Base-by-base conservation (phyloP, 73 alveolate genomes). In the Durusdinium trenchii region DNA sequence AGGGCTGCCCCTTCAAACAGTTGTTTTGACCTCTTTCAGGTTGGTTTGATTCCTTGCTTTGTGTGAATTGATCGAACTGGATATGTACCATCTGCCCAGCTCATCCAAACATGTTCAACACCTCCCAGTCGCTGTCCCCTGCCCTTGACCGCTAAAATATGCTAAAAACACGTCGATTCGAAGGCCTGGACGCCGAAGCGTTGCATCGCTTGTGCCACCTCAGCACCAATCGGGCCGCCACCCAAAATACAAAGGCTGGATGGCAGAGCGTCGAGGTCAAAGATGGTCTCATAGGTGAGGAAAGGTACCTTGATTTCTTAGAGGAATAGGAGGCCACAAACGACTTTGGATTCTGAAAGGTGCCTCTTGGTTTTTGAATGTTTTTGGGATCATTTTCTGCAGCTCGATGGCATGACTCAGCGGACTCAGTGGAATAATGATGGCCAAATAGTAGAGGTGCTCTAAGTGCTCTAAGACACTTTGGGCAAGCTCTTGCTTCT, bases 151-250 rank as follows among this genome's bases (percentile, higher is more conserved):
- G 43, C 5, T 38, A 6, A n/a, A n/a, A n/a, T n/a, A n/a, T n/a
- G n/a, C 52, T 2, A 38, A 43, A 5, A 2, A 7, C 87, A 78
- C 47, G 64, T 12, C 64, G 64, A 54, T 9, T 9, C 6, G 40
- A 20, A 47, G 38, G 38, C 98, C 98, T 91, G 32, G 45, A 42
- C 64, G 0, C 90, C 87, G 36, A 91, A 38, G 79, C 98, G 90
- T 7, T 87, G 90, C 38, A 91, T 35, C 46, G 98, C 98, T 78
- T 91, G 98, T 5, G 98, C 98, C 52, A 91, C 28, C 89, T 91
- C 98, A 35, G 73, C 6, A 36, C 98, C 98, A 52, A 91, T 91
- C 16, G 98, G 98, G 3, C 98, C 98, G 28, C 89, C 98, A 2
- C 98, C 98, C 1, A 91, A 35, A 36, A 91, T 60, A 1, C 90